Evolutionary conservation across 2,329 filamentous ascomycete genomes (phyloP).

Genomic region (Polytolypa hystricis): DNA sequence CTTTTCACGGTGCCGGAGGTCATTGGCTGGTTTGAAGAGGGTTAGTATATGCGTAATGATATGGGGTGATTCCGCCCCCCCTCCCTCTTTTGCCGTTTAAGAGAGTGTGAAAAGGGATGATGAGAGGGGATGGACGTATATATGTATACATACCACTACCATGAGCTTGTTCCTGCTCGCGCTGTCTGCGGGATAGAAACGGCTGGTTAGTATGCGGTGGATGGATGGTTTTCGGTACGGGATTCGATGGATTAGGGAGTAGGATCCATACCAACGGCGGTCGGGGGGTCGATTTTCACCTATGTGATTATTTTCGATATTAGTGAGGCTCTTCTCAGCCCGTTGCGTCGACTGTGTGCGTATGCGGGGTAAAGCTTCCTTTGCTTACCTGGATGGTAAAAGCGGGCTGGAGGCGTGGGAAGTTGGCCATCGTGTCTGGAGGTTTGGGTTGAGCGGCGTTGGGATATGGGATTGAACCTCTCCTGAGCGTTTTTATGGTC

Average conservation of each 20-base stretch:
- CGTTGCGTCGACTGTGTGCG: too few species aligned
- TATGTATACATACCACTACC: slow-evolving; percentile 23
- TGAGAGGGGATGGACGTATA: neutral
- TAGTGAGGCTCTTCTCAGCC: too few species aligned
- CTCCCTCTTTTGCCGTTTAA: too few species aligned
- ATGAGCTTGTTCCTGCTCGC: slow-evolving; percentile 25
- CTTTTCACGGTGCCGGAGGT: slow-evolving; percentile 25
- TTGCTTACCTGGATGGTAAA: slow-evolving; percentile 29
- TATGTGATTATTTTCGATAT: slow-evolving; percentile 11
- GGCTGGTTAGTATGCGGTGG: too few species aligned
- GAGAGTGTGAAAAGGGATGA: neutral
- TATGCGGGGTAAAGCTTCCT: slow-evolving; percentile 3
- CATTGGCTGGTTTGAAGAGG: slow-evolving; percentile 24
- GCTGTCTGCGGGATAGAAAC: slow-evolving; percentile 21
- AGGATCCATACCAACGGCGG: slow-evolving; percentile 21
- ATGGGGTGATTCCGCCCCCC: too few species aligned
- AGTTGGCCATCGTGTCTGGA: slow-evolving; percentile 29
- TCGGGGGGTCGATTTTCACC: slow-evolving; percentile 22
- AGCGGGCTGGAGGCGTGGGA: slow-evolving; percentile 29
- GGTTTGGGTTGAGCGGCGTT: too few species aligned
- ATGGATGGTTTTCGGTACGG: too few species aligned
- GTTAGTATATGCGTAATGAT: too few species aligned
- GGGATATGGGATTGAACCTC: too few species aligned
- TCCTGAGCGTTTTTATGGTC: too few species aligned
- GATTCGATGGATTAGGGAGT: neutral